Evolutionary conservation across 768 basidiomycete genomes (phyloP).

Genomic region (Lactifluus subvellereus): DNA sequence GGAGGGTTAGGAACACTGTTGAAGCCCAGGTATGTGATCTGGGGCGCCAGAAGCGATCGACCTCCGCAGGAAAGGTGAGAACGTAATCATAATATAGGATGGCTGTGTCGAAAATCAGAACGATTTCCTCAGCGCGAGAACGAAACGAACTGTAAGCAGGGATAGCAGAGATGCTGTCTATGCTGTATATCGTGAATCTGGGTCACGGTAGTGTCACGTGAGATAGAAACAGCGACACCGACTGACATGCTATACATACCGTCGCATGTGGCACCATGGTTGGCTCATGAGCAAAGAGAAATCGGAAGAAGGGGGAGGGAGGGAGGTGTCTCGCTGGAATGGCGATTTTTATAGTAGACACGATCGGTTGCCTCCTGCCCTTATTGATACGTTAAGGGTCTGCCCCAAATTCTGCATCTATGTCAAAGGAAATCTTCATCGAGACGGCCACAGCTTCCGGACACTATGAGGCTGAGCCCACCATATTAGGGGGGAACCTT

Average conservation of each 20-base stretch:
- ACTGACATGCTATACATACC: not conserved
- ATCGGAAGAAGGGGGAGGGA: not conserved
- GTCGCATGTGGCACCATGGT: not conserved
- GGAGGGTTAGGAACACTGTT: slow-evolving; percentile 23
- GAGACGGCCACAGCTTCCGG: not conserved
- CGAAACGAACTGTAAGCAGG: not conserved
- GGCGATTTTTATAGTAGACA: not conserved
- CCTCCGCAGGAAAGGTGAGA: slow-evolving; percentile 40
- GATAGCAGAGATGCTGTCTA: not conserved
- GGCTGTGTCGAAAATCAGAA: slow-evolving; percentile 20
- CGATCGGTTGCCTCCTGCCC: not conserved
- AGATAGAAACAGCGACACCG: not conserved
- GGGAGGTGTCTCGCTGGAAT: not conserved
- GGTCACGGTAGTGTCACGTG: not conserved
- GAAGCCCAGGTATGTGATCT: slow-evolving; percentile 18
- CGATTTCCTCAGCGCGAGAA: not conserved
- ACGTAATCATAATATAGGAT: slow-evolving; percentile 41
- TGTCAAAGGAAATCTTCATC: not conserved
- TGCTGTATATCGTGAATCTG: not conserved
- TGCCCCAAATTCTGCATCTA: not conserved
- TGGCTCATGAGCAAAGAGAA: not conserved
- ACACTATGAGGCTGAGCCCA: too few species aligned
- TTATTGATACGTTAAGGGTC: not conserved
- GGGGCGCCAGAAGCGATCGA: slow-evolving; percentile 40
- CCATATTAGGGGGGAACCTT: not conserved